A percentile compares a stretch with the other conserved stretches of the same genome.
Evolutionary conservation across 345 rosid species (phyloP).

Genomic region (Adansonia digitata): DNA sequence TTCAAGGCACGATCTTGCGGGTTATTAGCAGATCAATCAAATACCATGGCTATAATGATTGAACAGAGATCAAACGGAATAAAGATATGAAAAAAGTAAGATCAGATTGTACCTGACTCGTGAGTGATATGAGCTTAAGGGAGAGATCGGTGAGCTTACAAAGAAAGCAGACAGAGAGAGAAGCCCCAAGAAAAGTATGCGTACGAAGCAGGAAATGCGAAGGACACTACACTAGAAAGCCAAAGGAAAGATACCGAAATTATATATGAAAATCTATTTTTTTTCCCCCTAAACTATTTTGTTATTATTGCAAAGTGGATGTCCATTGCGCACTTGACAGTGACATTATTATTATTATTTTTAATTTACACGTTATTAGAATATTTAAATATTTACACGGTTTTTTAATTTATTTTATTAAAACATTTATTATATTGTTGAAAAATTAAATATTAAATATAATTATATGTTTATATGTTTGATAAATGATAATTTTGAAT

Average conservation of each 20-base stretch:
- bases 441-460: too few species aligned
- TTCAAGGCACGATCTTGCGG: not conserved
- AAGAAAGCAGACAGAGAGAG: not conserved
- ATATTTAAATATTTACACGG: too few species aligned
- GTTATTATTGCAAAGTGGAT: too few species aligned
- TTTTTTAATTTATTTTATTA: too few species aligned
- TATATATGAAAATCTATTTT: not conserved
- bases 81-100: not conserved
- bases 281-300: too few species aligned
- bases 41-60: not conserved
- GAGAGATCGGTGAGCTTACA: conserved; percentile 1
- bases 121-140: not conserved
- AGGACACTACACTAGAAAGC: not conserved
- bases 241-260: not conserved
- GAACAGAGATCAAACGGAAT: not conserved
- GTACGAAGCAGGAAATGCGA: not conserved
- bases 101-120: conserved; percentile 1
- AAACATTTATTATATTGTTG: too few species aligned
- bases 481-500: too few species aligned
- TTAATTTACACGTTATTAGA: too few species aligned
- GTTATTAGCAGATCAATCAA: conserved; percentile 10
- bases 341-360: too few species aligned
- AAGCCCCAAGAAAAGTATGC: not conserved
- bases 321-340: too few species aligned
- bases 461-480: too few species aligned